Base-by-base conservation (phyloP, 169 alveolate genomes). In the Plasmodium blacklocki region DNA sequence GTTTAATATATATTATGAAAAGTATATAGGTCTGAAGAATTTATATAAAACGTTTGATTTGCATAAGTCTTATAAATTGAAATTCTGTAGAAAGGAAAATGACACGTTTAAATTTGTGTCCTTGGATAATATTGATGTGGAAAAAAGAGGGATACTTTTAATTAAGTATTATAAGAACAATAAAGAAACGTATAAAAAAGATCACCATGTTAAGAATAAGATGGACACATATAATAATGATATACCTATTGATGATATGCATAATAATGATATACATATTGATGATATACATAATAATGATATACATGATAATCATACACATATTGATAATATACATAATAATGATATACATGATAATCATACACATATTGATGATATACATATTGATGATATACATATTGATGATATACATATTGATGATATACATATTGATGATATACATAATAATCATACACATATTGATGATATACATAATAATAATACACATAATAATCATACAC, bases 1-100 rank as follows among this genome's bases (percentile, higher is more conserved):
- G 32, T 80, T 80, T 62, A 80, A 80, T 56, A 80, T 45, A 32
- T 80, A 67, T 56, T 80, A 80, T 59, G 90, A 80, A 80, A 80
- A 67, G 54, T 60, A 80, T 43, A 23, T 80, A 43, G 90, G 80
- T 23, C 50, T 80, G 8, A 58, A 80, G 19, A 80, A 56, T 39
- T 54, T 80, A 72, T 60, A 80, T 43, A 68, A 59, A 23, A 80
- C 83, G 14, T 80, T 80, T 29, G 73, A 80, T 19, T 21, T 80
- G 19, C 90, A 80, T 21, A 45, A 47, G 4, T 26, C 90, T 14
- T 80, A 80, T 15, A 80, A 80, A 18, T 71, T 80, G 39, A 71
- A 72, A 47, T 67, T 62, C 45, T 80, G 90, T 14, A 18, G 19
- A 26, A 68, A 14, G 49, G 90, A 80, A 59, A 49, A 62, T 29